A percentile compares a stretch with the other conserved stretches of the same genome.
Conservation (phyloP, 495 filamentous ascomycete species). For the Aspergillus nidulans region DNA sequence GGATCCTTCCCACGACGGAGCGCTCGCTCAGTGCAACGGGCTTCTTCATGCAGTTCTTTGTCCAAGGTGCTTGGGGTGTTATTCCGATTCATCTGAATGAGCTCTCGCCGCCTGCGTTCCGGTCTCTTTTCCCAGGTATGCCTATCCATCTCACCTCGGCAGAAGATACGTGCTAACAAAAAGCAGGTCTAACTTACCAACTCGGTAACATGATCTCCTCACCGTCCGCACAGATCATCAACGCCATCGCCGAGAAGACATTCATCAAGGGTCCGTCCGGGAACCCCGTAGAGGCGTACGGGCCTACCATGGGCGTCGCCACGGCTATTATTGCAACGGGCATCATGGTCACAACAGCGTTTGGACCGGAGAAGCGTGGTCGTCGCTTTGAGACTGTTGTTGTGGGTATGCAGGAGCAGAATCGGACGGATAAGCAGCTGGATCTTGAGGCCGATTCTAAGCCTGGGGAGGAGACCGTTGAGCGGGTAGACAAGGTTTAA, state of each 20-base stretch:
- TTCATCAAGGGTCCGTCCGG: conserved; percentile 44
- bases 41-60: conserved; percentile 76
- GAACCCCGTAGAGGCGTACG: conserved; percentile 57
- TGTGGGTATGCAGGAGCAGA: conserved; percentile 49
- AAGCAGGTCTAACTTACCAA: conserved; percentile 54
- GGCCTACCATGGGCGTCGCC: conserved; percentile 63
- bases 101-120: conserved; percentile 67
- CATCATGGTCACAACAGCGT: conserved; percentile 54
- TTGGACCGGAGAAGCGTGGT: conserved; percentile 59
- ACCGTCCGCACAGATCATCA: conserved; percentile 67
- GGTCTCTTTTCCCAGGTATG: conserved; percentile 47
- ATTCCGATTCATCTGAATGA: conserved; percentile 78
- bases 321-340: conserved; percentile 64
- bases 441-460: conserved; percentile 21
- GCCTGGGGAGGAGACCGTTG: not conserved
- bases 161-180: no score
- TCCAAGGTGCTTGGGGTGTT: conserved; percentile 74
- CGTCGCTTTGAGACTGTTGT: conserved; percentile 58
- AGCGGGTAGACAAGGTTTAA: not conserved
- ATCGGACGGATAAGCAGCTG: conserved; percentile 8
- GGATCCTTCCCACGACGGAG: conserved; percentile 61
- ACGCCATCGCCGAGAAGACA: conserved; percentile 56
- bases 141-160: not conserved
- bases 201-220: conserved; percentile 73
- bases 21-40: conserved; percentile 56